phyloP scores from a whole-genome alignment of 2,329 filamentous ascomycete genomes.

The Mycosphaerella arachidis region DNA sequence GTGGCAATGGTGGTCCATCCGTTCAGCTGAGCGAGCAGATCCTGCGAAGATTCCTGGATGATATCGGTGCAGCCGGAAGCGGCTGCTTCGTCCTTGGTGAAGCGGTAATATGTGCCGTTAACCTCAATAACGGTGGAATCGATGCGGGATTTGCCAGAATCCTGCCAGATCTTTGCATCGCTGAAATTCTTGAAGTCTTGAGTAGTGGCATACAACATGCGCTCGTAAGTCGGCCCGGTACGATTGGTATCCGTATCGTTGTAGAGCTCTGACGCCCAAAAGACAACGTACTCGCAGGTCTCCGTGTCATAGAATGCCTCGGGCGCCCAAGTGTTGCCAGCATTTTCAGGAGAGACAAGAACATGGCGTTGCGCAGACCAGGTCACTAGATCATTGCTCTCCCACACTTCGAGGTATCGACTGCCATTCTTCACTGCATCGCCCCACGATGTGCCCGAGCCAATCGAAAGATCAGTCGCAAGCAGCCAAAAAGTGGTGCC shows the following conservation, averaged over 20 bases:
- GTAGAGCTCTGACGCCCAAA: constrained; percentile 49
- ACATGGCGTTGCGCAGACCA: constrained; percentile 51
- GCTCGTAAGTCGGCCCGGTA: constrained; percentile 48
- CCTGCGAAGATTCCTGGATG: constrained; percentile 48
- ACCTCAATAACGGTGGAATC: constrained; percentile 50
- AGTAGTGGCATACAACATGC: constrained; percentile 56
- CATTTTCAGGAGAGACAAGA: constrained; percentile 46
- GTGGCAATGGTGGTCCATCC: constrained; percentile 44
- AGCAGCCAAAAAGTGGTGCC: constrained; percentile 51
- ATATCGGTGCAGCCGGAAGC: constrained; percentile 52
- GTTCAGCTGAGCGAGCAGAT: constrained; percentile 39
- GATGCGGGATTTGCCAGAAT: constrained; percentile 49
- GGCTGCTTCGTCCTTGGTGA: constrained; percentile 52
- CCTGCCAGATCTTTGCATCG: constrained; percentile 49
- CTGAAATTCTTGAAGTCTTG: constrained; percentile 53
- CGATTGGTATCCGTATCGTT: constrained; percentile 45
- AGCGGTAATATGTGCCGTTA: constrained; percentile 46
- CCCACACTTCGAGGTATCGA: constrained; percentile 52
- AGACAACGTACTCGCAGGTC: constrained; percentile 45
- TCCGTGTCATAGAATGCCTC: constrained; percentile 51
- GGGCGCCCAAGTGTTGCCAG: constrained; percentile 56
- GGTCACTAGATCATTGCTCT: constrained; percentile 47
- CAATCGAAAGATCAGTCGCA: constrained; percentile 52
- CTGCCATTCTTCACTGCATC: constrained; percentile 47
- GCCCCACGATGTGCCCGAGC: constrained; percentile 51